These are phyloP conservation scores for Terana coerulea DNA, from an alignment of 768 basidiomycete genomes.

Conservation along the genomic window DNA sequence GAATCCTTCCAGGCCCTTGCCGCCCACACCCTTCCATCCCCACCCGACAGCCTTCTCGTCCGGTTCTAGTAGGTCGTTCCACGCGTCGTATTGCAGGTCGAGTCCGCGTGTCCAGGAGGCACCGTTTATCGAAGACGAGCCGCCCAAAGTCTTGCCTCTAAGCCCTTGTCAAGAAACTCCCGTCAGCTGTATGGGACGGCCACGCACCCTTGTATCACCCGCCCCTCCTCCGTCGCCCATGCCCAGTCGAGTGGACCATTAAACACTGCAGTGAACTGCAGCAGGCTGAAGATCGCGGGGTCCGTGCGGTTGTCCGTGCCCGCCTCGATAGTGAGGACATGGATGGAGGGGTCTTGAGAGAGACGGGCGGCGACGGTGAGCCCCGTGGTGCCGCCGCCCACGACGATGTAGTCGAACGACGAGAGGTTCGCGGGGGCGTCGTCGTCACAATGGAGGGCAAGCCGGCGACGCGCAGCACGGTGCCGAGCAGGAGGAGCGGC, in stretches of 20 bases:
- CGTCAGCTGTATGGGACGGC: neutral
- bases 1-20: slow-evolving; percentile 24
- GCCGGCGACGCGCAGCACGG: too few species aligned
- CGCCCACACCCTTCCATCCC: slow-evolving; percentile 24
- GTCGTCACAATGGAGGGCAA: neutral
- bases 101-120: slow-evolving; percentile 42
- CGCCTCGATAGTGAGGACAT: slow-evolving; percentile 49
- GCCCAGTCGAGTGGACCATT: slow-evolving; percentile 42
- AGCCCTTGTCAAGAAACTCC: neutral
- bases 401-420: slow-evolving; percentile 30
- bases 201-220: slow-evolving; percentile 36
- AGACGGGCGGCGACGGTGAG: slow-evolving; percentile 44
- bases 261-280: slow-evolving; percentile 40
- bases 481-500: too few species aligned
- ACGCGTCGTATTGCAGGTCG: slow-evolving; percentile 43
- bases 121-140: slow-evolving; percentile 44
- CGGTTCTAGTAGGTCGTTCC: slow-evolving; percentile 31
- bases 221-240: slow-evolving; percentile 42
- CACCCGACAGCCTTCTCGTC: slow-evolving; percentile 24
- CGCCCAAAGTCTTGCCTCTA: slow-evolving; percentile 44
- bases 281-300: slow-evolving; percentile 42
- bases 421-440: neutral
- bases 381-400: slow-evolving; percentile 44
- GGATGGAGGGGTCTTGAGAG: slow-evolving; percentile 38
- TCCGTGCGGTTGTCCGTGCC: slow-evolving; percentile 45